phyloP scores from a whole-genome alignment of 2,329 filamentous ascomycete species.

The Graphilbum ipis-grandicollis region DNA sequence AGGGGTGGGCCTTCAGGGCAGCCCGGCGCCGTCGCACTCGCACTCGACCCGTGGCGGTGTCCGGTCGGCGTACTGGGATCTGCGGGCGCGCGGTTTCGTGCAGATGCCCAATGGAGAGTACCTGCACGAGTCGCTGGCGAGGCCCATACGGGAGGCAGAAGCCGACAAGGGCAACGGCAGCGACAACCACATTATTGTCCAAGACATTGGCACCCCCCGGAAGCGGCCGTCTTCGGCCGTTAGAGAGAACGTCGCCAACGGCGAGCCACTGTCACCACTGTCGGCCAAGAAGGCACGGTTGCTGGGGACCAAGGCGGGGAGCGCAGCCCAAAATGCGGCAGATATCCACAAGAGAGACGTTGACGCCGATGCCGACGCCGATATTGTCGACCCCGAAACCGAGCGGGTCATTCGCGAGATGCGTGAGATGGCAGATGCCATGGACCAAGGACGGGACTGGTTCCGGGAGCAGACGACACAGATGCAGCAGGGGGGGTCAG shows the following conservation, averaged over 20 bases:
- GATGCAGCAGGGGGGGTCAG: constrained; percentile 11
- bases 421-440: constrained; percentile 22
- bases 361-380: no score
- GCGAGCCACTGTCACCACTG: constrained; percentile 10
- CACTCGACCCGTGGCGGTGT: constrained; percentile 1
- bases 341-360: no score
- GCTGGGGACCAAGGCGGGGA: not conserved
- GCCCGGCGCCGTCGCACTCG: no score
- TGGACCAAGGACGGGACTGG: constrained; percentile 30
- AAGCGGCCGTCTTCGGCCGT: no score
- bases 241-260: constrained; percentile 7
- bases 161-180: constrained; percentile 20
- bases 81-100: constrained; percentile 27
- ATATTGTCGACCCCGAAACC: constrained; percentile 5
- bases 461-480: constrained; percentile 26
- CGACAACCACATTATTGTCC: no score
- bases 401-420: constrained; percentile 24
- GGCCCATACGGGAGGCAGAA: constrained; percentile 23
- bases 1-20: no score
- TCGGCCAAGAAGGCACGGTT: not conserved
- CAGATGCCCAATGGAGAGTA: constrained; percentile 12
- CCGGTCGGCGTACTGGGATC: constrained; percentile 18
- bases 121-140: constrained; percentile 27
- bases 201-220: no score
- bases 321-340: no score